Evolutionary conservation across 2,329 filamentous ascomycete species (phyloP), one percentile per base, ranked within the genome.

Genomic region (Aspergillus quadrilineatus): DNA sequence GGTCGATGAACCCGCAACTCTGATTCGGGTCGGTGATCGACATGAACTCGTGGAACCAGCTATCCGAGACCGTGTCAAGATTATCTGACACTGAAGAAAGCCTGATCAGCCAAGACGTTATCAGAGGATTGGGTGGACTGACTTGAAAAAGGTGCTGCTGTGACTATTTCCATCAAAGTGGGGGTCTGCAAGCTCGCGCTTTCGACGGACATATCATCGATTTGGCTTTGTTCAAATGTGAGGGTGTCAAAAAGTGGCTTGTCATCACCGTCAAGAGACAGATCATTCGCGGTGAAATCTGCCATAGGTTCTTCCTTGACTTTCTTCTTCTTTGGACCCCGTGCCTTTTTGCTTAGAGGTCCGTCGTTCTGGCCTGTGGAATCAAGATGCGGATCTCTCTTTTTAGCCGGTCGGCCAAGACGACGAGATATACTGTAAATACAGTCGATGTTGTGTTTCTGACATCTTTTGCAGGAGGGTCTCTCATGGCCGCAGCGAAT

Each of bases 401-500:
- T 72, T 53, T 73, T 73, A 1, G 70, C 68, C 1, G 71, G 71
- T 32, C 71, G 59, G 12, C 71, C 71, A 4, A 73, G 48, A 12
- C 70, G 68, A 9, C 70, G 63, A 7, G 71, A 73, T 41, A 73
- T 66, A 44, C 71, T 73, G 52, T 73, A 73, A 22, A 73, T 60
- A 30, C 71, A 73, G 4, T 65, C 61, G 4, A 72, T 67, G 17
- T 69, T 68, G 15, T 73, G 70, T 34, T 69, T 71, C 45, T 67
- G 67, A 32, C 71, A 73, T 32, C 71, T 60, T 14, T 65, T 66
- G 56, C 71, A 73, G 1, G 69, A 67, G 6, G 69, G 69, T 22
- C 67, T 71, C 51, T 73, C 69, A 56, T 73, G 71, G 26, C 71
- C 70, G 63, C 71, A 73, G 6, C 71, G 67, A 14, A 73, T 73